Conservation (phyloP, 768 basidiomycete genomes). For the Cubamyces sp. region DNA sequence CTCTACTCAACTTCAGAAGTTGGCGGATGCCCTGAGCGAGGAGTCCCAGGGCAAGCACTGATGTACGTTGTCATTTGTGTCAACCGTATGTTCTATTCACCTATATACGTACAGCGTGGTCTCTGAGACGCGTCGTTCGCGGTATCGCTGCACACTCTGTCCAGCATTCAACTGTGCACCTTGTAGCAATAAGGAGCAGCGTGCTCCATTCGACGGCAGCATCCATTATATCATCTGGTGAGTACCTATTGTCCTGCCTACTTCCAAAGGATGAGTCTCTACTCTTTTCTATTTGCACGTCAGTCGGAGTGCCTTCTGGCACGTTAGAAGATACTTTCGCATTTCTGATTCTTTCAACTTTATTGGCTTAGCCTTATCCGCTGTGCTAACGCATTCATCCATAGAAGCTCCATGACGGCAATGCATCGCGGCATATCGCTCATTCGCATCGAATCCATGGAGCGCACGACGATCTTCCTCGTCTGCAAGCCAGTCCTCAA, state of each 20-base stretch:
- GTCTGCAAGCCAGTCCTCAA: too few species aligned
- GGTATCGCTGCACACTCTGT: too few species aligned
- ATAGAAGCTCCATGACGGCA: too few species aligned
- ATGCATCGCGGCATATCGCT: too few species aligned
- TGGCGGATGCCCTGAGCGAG: conserved; percentile 38
- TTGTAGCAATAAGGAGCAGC: neutral
- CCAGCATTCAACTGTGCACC: too few species aligned
- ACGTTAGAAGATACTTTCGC: conserved; percentile 11
- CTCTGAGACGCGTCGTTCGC: too few species aligned
- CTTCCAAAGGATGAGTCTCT: conserved; percentile 2
- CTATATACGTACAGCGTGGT: too few species aligned
- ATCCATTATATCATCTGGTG: too few species aligned
- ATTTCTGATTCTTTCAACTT: conserved; percentile 43
- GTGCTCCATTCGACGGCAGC: neutral
- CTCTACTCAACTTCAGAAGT: conserved; percentile 40
- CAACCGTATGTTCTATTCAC: neutral
- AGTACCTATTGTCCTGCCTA: neutral
- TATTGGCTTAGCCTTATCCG: too few species aligned
- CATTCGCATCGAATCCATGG: too few species aligned
- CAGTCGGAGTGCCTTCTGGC: conserved; percentile 16
- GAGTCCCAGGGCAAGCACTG: conserved; percentile 15
- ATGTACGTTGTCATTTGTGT: neutral
- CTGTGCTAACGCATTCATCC: too few species aligned
- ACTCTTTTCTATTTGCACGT: conserved; percentile 13
- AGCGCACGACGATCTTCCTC: too few species aligned